Evolutionary conservation across 1,139 yeast genomes (phyloP).

Genomic region (Candida tropicalis): DNA sequence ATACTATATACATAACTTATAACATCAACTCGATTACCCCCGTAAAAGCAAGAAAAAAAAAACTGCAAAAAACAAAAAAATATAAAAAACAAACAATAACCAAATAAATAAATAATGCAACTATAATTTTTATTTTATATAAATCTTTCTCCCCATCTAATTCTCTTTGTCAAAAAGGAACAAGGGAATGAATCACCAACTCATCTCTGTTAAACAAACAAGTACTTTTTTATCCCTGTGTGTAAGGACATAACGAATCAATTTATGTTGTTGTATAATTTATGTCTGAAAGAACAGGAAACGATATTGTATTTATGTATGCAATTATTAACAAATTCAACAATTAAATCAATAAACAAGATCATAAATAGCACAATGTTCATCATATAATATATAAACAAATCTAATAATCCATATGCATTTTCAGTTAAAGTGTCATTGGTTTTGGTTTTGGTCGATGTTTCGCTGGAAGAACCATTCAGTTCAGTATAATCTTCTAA

Average conservation of each 20-base stretch:
- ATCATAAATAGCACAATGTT: constrained; percentile 16
- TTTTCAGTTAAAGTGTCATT: constrained; percentile 8
- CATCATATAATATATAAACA: constrained; percentile 15
- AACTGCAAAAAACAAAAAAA: neutral
- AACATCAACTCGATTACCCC: too few relatives aligned
- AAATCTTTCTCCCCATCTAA: neutral
- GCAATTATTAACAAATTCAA: constrained; percentile 16
- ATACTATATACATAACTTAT: too few relatives aligned
- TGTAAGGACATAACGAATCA: constrained; percentile 4
- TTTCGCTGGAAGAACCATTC: neutral
- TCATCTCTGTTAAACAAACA: neutral
- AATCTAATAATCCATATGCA: constrained; percentile 14
- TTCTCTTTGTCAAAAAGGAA: neutral
- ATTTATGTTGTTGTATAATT: constrained; percentile 20
- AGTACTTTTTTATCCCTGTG: neutral
- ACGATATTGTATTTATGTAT: constrained; percentile 18
- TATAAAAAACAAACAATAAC: neutral
- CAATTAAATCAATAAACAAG: constrained; percentile 14
- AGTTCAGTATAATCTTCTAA: neutral
- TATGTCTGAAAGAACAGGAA: constrained; percentile 17
- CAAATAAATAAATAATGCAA: neutral
- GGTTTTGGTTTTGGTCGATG: neutral
- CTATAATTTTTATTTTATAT: neutral
- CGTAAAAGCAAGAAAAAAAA: too few relatives aligned
- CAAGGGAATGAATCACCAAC: neutral